Base-by-base conservation (phyloP, 345 rosid species). In the Syzygium aqueum region DNA sequence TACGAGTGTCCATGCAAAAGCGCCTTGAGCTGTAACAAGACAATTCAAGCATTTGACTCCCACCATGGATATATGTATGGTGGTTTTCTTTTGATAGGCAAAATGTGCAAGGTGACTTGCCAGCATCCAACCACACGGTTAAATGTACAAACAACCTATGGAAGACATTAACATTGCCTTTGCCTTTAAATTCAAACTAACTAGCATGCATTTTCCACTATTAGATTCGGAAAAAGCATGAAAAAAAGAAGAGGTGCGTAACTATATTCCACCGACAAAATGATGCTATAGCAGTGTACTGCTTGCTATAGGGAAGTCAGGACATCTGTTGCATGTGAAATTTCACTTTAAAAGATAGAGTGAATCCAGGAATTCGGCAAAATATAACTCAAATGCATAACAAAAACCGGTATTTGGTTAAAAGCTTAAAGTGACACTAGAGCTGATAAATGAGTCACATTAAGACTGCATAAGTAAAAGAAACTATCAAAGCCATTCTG, bases 1-100 rank as follows among this genome's bases (percentile, higher is more conserved):
- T 97, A 96, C 12, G 99, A 96, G 90, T 97, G 99, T 85, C 99
- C 99, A 89, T 96, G 99, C 89, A 97, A 92, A 89, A 97, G 95
- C 50, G 98, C 99, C 90, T 93, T 92, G 86, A 97, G 97, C 99
- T 97, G 84, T 78, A 61, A 53, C 27, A 84, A 53, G 46, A 84
- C 30, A 53, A 54, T n/a, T 84, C 85, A 84, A 51, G 37, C 54
- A 84, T 84, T 54, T 28, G 85, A 73, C 80, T 73, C 80, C 27
- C 2, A 73, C 80, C 14, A 73, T 73, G 49, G 80, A 73, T 10
- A 73, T 73, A 73, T 37, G 49, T 73, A 73, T 37, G 49, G 82
- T 10, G 37, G 25, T 73, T 37, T 73, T 37, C 82, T 37, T 73
- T 73, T 19, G 25, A 11, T 22, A 37, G 82, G 82, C 82, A 73